A percentile compares a stretch with the other conserved stretches of the same genome.
Conservation (phyloP, 305 asterid genomes). For the Andrographis paniculata region DNA sequence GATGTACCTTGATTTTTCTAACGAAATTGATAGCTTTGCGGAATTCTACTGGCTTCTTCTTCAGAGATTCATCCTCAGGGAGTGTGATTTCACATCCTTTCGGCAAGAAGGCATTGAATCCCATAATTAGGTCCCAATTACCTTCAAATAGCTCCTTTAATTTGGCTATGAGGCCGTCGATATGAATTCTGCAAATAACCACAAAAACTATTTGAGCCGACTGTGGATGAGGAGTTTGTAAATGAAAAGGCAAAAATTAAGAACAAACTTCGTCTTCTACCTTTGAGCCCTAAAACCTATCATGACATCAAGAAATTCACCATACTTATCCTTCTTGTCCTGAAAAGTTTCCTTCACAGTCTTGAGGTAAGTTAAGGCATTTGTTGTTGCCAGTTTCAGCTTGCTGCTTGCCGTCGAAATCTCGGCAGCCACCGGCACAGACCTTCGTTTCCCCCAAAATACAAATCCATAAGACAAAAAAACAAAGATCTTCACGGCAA, state of each 20-base stretch:
- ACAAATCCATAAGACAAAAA: conserved; percentile 19
- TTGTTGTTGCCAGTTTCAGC: conserved; percentile 65
- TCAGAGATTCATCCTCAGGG: conserved; percentile 56
- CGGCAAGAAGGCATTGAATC: conserved; percentile 94
- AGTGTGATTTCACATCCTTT: conserved; percentile 84
- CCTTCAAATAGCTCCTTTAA: conserved; percentile 91
- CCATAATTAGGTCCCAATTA: conserved; percentile 78
- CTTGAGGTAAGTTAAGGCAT: conserved; percentile 82
- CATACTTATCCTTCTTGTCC: conserved; percentile 67
- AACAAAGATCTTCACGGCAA: conserved; percentile 5
- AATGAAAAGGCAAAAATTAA: conserved; percentile 9
- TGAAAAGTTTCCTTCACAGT: conserved; percentile 72
- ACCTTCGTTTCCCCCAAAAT: conserved; percentile 37
- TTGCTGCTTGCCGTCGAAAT: conserved; percentile 63
- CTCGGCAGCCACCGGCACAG: conserved; percentile 54
- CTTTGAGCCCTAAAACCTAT: conserved; percentile 91
- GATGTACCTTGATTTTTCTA: conserved; percentile 73
- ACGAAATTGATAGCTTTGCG: conserved; percentile 89
- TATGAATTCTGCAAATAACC: conserved; percentile 53
- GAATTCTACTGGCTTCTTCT: conserved; percentile 73
- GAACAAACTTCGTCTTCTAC: conserved; percentile 33
- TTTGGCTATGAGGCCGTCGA: conserved; percentile 65
- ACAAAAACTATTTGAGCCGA: conserved; percentile 8
- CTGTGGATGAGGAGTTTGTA: conserved; percentile 14
- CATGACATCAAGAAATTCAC: conserved; percentile 89